Evolutionary conservation across 2,329 filamentous ascomycete genomes (phyloP).

Genomic region (Aspergillus quadricinctus): DNA sequence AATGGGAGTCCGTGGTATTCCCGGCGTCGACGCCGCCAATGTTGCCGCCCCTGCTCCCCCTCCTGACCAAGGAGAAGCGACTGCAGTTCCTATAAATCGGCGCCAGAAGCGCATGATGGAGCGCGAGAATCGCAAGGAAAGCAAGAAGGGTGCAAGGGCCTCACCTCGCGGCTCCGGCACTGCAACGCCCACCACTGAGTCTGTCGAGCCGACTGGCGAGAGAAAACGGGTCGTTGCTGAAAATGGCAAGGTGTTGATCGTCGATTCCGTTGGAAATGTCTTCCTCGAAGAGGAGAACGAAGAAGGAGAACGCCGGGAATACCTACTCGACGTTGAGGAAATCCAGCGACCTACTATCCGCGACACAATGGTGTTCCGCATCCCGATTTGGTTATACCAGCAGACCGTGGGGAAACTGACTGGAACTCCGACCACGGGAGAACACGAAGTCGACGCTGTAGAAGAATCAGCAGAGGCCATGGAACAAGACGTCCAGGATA

Average conservation of each 20-base stretch:
- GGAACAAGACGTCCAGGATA: constrained; percentile 19
- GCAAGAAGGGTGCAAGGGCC: constrained; percentile 44
- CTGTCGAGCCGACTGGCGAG: constrained; percentile 63
- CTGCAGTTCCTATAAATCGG: constrained; percentile 66
- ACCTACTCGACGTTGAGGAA: constrained; percentile 83
- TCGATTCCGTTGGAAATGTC: constrained; percentile 87
- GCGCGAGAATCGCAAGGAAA: constrained; percentile 68
- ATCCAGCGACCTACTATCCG: constrained; percentile 70
- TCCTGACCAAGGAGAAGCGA: constrained; percentile 46
- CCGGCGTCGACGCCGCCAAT: constrained; percentile 53
- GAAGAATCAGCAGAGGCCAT: constrained; percentile 19
- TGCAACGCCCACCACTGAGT: constrained; percentile 49
- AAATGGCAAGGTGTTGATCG: constrained; percentile 92
- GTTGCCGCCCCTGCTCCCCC: constrained; percentile 38
- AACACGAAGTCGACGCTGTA: constrained; percentile 4
- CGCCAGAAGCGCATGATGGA: constrained; percentile 86
- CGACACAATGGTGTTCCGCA: constrained; percentile 76
- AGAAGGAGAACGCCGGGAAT: constrained; percentile 78
- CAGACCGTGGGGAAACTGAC: constrained; percentile 33
- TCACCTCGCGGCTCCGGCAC: constrained; percentile 39
- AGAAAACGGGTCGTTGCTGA: constrained; percentile 87
- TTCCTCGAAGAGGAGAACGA: constrained; percentile 91
- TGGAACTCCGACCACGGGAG: constrained; percentile 11
- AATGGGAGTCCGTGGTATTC: constrained; percentile 60
- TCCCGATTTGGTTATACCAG: constrained; percentile 70